phyloP scores from a whole-genome alignment of 2,329 filamentous ascomycete genomes.

The Botryosphaeria dothidea region DNA sequence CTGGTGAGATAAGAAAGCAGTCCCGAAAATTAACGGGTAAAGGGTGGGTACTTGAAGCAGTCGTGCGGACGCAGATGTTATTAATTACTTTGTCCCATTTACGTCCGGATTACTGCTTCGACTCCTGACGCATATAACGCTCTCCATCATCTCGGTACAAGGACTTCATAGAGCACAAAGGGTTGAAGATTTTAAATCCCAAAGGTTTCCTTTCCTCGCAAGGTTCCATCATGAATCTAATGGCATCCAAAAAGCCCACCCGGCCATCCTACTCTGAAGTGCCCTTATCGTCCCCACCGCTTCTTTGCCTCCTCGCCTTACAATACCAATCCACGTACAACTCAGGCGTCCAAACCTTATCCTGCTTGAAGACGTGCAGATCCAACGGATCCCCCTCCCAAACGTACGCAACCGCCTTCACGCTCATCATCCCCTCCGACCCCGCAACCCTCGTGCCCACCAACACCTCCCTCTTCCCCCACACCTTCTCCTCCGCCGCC shows the following conservation, averaged over 20 bases:
- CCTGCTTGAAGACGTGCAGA: not conserved
- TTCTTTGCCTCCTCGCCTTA: not conserved
- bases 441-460: not conserved
- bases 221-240: no score
- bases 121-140: no score
- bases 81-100: no score
- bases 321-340: not conserved
- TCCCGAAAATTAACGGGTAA: no score
- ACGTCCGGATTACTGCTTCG: no score
- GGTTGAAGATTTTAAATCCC: no score
- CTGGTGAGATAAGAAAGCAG: no score
- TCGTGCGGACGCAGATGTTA: no score
- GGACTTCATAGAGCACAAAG: no score
- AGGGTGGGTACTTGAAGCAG: no score
- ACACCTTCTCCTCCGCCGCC: not conserved
- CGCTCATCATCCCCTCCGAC: not conserved
- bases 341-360: slow-evolving; percentile 1
- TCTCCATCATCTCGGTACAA: no score
- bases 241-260: not conserved
- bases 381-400: not conserved
- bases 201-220: no score
- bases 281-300: not conserved
- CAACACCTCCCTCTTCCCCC: not conserved
- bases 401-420: not conserved
- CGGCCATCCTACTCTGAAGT: not conserved